phyloP scores from a whole-genome alignment of 768 basidiomycete species.

The Pisolithus microcarpus region DNA sequence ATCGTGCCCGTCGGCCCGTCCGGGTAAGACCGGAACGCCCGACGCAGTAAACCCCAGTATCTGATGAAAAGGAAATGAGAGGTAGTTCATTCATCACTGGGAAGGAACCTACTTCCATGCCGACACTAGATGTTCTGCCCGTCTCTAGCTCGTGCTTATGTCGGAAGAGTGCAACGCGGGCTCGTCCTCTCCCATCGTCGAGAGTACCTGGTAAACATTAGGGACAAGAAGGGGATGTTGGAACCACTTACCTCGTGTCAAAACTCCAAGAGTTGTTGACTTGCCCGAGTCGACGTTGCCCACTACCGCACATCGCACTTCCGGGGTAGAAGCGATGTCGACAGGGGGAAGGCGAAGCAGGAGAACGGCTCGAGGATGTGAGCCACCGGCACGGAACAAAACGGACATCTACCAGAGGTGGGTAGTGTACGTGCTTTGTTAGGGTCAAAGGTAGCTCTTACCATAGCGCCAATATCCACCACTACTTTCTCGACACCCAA shows the following conservation, averaged over 20 bases:
- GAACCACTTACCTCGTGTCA: conserved; percentile 68
- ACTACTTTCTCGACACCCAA: conserved; percentile 41
- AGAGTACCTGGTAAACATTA: conserved; percentile 44
- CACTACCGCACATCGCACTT: conserved; percentile 92
- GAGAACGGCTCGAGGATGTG: conserved; percentile 50
- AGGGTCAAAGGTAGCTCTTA: conserved; percentile 21
- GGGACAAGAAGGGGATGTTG: conserved; percentile 14
- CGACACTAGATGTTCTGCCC: conserved; percentile 90
- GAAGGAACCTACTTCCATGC: conserved; percentile 75
- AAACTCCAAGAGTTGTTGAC: conserved; percentile 87
- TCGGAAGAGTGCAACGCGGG: conserved; percentile 84
- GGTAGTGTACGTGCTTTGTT: not conserved
- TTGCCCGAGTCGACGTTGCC: conserved; percentile 96
- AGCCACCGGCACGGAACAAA: conserved; percentile 40
- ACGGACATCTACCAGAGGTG: conserved; percentile 41
- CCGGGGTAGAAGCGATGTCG: conserved; percentile 71
- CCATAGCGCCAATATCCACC: conserved; percentile 80
- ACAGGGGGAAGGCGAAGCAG: conserved; percentile 71
- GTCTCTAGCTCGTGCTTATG: conserved; percentile 98
- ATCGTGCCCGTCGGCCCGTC: conserved; percentile 47
- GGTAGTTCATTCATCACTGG: not conserved
- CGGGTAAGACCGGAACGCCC: conserved; percentile 75
- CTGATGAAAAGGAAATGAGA: conserved; percentile 29
- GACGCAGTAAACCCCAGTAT: conserved; percentile 81
- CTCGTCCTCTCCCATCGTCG: conserved; percentile 76